A percentile compares a stretch with the other conserved stretches of the same genome.
Evolutionary conservation across 2,329 filamentous ascomycete genomes (phyloP).

Genomic region (Colletotrichum sublineola): DNA sequence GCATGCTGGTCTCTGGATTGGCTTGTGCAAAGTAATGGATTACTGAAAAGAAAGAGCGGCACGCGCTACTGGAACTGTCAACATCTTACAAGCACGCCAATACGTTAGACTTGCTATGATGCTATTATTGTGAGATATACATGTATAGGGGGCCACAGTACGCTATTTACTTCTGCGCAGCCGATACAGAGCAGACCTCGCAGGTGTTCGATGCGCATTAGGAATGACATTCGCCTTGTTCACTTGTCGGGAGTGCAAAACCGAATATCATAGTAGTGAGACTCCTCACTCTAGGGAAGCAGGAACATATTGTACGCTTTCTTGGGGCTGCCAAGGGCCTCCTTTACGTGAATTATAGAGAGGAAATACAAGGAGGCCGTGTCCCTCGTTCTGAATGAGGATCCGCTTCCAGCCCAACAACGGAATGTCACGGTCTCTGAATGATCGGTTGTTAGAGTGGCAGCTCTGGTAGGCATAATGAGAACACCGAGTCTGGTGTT

Average conservation of each 20-base stretch:
- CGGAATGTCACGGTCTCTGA: neutral
- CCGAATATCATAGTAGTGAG: neutral
- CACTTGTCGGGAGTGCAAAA: neutral
- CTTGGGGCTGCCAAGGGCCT: neutral
- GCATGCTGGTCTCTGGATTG: neutral
- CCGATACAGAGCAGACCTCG: neutral
- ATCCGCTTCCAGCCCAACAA: neutral
- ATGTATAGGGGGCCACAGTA: neutral
- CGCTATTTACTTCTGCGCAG: neutral
- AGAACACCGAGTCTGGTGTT: neutral
- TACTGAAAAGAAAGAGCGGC: neutral
- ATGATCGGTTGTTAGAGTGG: neutral
- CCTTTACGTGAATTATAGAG: neutral
- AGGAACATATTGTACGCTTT: too few relatives aligned
- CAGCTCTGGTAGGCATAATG: neutral
- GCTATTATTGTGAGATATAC: neutral
- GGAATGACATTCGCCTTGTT: too few relatives aligned
- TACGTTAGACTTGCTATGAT: neutral
- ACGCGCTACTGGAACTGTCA: neutral
- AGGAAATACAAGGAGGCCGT: neutral
- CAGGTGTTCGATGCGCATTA: neutral
- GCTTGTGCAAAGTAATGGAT: neutral
- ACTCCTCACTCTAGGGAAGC: neutral
- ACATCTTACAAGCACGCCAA: neutral
- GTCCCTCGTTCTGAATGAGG: neutral